Evolutionary conservation across 2,329 filamentous ascomycete species (phyloP).

Genomic region (Seiridium cupressi): DNA sequence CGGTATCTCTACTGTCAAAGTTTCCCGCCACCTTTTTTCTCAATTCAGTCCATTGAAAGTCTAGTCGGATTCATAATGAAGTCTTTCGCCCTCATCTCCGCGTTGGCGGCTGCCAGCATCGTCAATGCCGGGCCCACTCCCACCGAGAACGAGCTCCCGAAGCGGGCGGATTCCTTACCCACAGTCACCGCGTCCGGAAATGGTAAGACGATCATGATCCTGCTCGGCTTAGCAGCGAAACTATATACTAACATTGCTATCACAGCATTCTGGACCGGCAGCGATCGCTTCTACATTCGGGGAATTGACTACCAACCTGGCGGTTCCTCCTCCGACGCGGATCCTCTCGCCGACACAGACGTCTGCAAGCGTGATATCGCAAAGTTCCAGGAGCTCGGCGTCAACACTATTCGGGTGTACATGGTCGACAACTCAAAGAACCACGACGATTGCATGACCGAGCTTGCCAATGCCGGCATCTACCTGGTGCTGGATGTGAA

Average conservation of each 20-base stretch:
- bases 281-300: constrained; percentile 56
- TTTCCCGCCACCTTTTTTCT: constrained; percentile 5
- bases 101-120: constrained; percentile 43
- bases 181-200: constrained; percentile 55
- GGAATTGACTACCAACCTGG: constrained; percentile 65
- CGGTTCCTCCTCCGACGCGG: constrained; percentile 53
- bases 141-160: constrained; percentile 44
- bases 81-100: constrained; percentile 43
- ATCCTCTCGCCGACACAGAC: constrained; percentile 71
- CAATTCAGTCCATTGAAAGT: constrained; percentile 12
- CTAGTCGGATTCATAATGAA: constrained; percentile 42
- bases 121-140: constrained; percentile 49
- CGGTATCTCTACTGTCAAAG: not conserved
- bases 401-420: constrained; percentile 93
- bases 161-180: constrained; percentile 49
- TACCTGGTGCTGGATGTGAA: constrained; percentile 92
- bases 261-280: constrained; percentile 54
- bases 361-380: constrained; percentile 77
- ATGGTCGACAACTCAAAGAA: constrained; percentile 81
- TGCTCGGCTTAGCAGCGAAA: not conserved
- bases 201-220: constrained; percentile 35
- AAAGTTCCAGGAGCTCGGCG: constrained; percentile 79
- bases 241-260: constrained; percentile 13
- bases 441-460: constrained; percentile 84
- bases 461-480: constrained; percentile 79